Evolutionary conservation across 2,329 filamentous ascomycete genomes (phyloP).

Genomic region (Fusarium nygamai): DNA sequence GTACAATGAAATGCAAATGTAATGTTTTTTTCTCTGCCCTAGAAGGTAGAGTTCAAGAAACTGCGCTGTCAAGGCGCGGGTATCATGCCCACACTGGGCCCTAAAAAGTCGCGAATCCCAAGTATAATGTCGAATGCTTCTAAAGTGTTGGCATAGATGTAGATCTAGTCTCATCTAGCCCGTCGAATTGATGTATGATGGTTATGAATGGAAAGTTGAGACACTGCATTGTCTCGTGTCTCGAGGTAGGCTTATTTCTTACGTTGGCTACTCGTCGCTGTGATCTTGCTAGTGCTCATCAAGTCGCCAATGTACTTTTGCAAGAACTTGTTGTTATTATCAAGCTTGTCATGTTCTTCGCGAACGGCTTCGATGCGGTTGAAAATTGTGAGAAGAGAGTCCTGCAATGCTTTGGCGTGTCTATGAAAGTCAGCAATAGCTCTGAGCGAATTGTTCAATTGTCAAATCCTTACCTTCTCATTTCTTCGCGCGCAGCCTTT

Average conservation of each 20-base stretch:
- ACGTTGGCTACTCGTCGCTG: constrained; percentile 61
- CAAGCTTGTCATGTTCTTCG: constrained; percentile 94
- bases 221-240: background rate
- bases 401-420: constrained; percentile 88
- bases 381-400: constrained; percentile 87
- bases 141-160: constrained; percentile 17
- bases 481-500: constrained; percentile 77
- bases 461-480: constrained; percentile 61
- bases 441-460: background rate
- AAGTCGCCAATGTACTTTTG: constrained; percentile 98
- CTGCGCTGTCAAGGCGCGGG: constrained; percentile 42
- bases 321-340: constrained; percentile 95
- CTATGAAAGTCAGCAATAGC: constrained; percentile 55
- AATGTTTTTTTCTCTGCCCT: constrained; percentile 13
- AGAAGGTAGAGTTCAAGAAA: constrained; percentile 23
- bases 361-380: constrained; percentile 95
- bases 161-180: constrained; percentile 6
- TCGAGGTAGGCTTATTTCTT: constrained; percentile 58
- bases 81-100: constrained; percentile 45
- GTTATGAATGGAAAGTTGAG: background rate
- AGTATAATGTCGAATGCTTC: constrained; percentile 23
- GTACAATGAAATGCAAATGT: constrained; percentile 37
- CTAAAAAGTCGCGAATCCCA: constrained; percentile 38
- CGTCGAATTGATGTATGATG: constrained; percentile 5
- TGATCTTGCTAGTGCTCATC: constrained; percentile 85